phyloP scores from a whole-genome alignment of 805 yeast genomes.

The Myxozyma sirexii region DNA sequence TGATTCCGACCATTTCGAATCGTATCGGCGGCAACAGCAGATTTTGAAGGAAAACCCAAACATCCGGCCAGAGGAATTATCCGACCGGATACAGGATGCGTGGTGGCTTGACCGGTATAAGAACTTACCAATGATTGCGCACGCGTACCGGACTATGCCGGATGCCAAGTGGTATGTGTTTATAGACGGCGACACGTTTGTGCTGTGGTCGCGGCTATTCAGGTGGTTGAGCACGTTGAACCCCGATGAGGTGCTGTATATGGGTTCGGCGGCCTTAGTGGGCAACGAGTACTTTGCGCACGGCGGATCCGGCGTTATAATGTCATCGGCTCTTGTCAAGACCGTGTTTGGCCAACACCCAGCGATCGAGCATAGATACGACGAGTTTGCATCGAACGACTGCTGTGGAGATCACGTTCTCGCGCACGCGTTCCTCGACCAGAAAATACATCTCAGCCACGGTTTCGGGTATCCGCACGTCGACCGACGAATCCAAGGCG shows the following conservation, averaged over 20 bases:
- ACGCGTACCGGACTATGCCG: conserved; percentile 41
- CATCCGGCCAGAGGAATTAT: conserved; percentile 24
- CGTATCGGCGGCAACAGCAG: conserved; percentile 39
- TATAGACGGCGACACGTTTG: conserved; percentile 44
- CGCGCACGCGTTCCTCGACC: conserved; percentile 40
- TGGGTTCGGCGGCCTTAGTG: conserved; percentile 40
- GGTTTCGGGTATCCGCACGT: conserved; percentile 28
- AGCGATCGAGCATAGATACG: conserved; percentile 32
- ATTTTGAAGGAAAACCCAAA: conserved; percentile 37
- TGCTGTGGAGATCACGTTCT: conserved; percentile 46
- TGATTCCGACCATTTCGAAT: conserved; percentile 29
- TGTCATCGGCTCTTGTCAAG: conserved; percentile 42
- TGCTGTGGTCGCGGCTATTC: conserved; percentile 40
- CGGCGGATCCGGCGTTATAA: conserved; percentile 41
- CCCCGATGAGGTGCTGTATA: conserved; percentile 39
- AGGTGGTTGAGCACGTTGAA: conserved; percentile 35
- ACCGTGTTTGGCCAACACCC: conserved; percentile 36
- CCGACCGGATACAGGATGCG: conserved; percentile 34
- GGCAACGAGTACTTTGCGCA: conserved; percentile 42
- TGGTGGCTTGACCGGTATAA: conserved; percentile 46
- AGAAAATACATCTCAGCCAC: conserved; percentile 19
- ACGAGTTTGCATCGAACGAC: conserved; percentile 31
- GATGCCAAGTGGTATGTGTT: conserved; percentile 43
- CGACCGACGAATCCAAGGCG: conserved; percentile 42
- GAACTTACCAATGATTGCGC: conserved; percentile 44